Base-by-base conservation (phyloP, 1,284 basidiomycete species). In the Rhizoctonia solani region DNA sequence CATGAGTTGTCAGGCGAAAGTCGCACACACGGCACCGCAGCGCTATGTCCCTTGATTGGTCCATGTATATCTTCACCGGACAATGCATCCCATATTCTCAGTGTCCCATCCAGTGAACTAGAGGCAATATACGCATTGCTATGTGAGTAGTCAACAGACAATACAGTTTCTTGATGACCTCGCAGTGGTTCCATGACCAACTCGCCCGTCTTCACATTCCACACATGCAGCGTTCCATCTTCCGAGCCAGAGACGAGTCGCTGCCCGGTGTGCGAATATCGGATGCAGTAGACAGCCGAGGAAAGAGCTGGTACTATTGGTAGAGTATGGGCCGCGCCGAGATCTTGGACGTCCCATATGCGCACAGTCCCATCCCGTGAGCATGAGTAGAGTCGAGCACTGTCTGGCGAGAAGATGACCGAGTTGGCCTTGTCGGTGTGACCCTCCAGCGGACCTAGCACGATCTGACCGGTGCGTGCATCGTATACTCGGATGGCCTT, bases 311-410 rank as follows among this genome's bases (percentile, higher is more conserved):
- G n/a, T n/a, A n/a, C n/a, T n/a, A n/a, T n/a, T n/a, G n/a, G n/a
- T n/a, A n/a, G n/a, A n/a, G n/a, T n/a, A n/a, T n/a, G n/a, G n/a
- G n/a, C n/a, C n/a, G n/a, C n/a, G n/a, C n/a, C n/a, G n/a, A n/a
- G n/a, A n/a, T 34, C 32, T n/a, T 34, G 32, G 11, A 34, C 32
- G 16, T 37, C 34, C 95, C 95, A 98, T 56, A 98, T 80, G 56
- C 95, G 87, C 74, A 98, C 97, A 0, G 95, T 98, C 53, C 88
- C 90, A 89, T 29, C 30, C 16, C 11, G 44, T 16, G 42, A 30
- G 23, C 63, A 16, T 13, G 47, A 50, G 47, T 4, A 34, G 4
- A 50, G 5, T 16, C 14, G 41, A 4, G 14, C 19, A 30, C 56
- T 23, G 32, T 61, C 32, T 19, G n/a, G 44, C 37, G 46, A 61